These are phyloP conservation scores for Daldinia decipiens DNA, from an alignment of 495 filamentous ascomycete species.

Conservation along the genomic window DNA sequence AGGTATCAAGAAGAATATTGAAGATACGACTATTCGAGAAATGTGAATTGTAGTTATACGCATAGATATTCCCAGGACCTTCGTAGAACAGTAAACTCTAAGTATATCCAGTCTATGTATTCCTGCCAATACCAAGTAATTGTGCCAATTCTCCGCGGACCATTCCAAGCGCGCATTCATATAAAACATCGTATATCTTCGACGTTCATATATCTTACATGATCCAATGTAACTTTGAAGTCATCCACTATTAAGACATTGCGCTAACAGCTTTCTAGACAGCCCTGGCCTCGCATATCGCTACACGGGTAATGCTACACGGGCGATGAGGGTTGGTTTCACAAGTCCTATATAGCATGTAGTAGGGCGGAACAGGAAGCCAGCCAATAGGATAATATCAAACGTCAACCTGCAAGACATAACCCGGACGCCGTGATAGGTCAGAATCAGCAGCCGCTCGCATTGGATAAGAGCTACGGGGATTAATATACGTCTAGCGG, in stretches of 20 bases:
- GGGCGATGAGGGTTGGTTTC: slow-evolving; percentile 2
- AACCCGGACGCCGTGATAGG: slow-evolving; percentile 35
- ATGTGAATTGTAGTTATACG: background rate
- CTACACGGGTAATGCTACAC: background rate
- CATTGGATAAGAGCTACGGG: slow-evolving; percentile 12
- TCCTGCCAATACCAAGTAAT: background rate
- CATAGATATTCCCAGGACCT: background rate
- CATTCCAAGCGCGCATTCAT: background rate
- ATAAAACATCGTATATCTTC: background rate
- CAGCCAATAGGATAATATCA: slow-evolving; percentile 31
- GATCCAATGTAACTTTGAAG: background rate
- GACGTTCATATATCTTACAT: background rate
- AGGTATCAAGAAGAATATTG: slow-evolving; percentile 7
- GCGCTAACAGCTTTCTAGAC: background rate
- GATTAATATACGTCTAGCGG: background rate
- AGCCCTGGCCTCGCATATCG: background rate
- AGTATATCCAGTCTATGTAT: background rate
- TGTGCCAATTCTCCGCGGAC: background rate
- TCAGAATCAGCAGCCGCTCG: slow-evolving; percentile 6
- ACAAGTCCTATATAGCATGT: background rate
- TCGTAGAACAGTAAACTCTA: background rate
- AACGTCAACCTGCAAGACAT: slow-evolving; percentile 5
- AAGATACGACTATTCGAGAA: slow-evolving; percentile 3
- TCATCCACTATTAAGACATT: slow-evolving; percentile 1
- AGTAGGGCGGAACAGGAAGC: slow-evolving; percentile 13